A percentile compares a stretch with the other conserved stretches of the same genome.
These are phyloP conservation scores for Xylaria sp. DNA, from an alignment of 2,329 filamentous ascomycete species.

Conservation along the genomic window DNA sequence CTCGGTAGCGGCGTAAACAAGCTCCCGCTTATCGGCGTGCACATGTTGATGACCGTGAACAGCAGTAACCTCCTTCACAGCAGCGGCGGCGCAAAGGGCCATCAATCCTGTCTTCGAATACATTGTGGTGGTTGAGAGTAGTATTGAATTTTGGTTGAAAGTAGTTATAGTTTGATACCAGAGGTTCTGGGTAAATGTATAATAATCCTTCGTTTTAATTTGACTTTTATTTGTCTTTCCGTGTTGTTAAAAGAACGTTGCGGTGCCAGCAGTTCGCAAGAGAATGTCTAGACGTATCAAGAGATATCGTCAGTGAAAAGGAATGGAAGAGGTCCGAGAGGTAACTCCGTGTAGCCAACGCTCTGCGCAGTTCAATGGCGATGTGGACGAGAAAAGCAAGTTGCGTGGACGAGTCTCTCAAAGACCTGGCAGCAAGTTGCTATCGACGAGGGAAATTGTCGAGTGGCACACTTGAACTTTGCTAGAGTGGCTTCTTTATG, in stretches of 20 bases:
- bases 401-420: conserved; percentile 44
- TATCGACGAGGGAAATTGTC: conserved; percentile 40
- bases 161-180: conserved; percentile 10
- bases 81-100: conserved; percentile 48
- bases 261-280: conserved; percentile 48
- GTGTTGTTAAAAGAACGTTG: conserved; percentile 42
- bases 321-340: conserved; percentile 44
- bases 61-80: conserved; percentile 46
- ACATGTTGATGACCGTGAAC: conserved; percentile 45
- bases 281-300: conserved; percentile 43
- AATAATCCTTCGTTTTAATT: conserved; percentile 13
- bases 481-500: conserved; percentile 30
- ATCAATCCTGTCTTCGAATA: conserved; percentile 48
- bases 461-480: conserved; percentile 33
- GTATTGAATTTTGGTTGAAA: conserved; percentile 24
- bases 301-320: conserved; percentile 41
- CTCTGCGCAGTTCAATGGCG: conserved; percentile 42
- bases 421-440: conserved; percentile 48
- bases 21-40: conserved; percentile 46
- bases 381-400: conserved; percentile 33
- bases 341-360: conserved; percentile 39
- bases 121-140: conserved; percentile 41
- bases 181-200: conserved; percentile 12
- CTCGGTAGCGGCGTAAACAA: conserved; percentile 48
- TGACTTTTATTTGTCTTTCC: conserved; percentile 36